Conservation (phyloP, 2,329 filamentous ascomycete species). For the Beauveria sp. region DNA sequence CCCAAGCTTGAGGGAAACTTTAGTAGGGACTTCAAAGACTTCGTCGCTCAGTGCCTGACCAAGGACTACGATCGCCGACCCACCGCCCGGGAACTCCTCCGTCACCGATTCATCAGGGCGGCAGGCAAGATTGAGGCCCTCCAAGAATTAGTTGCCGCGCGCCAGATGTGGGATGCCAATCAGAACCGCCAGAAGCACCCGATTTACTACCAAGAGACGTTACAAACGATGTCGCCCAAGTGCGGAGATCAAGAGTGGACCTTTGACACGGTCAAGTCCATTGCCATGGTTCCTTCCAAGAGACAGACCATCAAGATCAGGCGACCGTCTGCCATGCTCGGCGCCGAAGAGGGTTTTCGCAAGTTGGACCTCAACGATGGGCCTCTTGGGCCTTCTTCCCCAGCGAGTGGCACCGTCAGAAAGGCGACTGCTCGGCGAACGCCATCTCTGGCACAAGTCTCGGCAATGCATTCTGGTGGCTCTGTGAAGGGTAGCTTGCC, state of each 20-base stretch:
- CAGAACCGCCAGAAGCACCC: constrained; percentile 61
- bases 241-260: constrained; percentile 82
- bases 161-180: constrained; percentile 73
- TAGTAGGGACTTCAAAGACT: constrained; percentile 89
- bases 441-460: constrained; percentile 33
- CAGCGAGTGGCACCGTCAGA: constrained; percentile 48
- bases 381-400: constrained; percentile 49
- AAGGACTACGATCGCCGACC: constrained; percentile 84
- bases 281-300: constrained; percentile 39
- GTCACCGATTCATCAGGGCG: constrained; percentile 78
- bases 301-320: constrained; percentile 43
- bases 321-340: constrained; percentile 49
- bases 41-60: constrained; percentile 80
- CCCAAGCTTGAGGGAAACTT: constrained; percentile 80
- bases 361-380: constrained; percentile 54
- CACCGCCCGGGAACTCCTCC: constrained; percentile 77
- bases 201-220: constrained; percentile 89
- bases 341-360: constrained; percentile 53
- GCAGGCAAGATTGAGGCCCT: constrained; percentile 84
- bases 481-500: constrained; percentile 37
- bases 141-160: constrained; percentile 78
- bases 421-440: constrained; percentile 48
- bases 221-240: constrained; percentile 61
- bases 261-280: constrained; percentile 85
- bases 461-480: constrained; percentile 24